Conservation (phyloP, 768 basidiomycete species). For the Gyrodon lividus region DNA sequence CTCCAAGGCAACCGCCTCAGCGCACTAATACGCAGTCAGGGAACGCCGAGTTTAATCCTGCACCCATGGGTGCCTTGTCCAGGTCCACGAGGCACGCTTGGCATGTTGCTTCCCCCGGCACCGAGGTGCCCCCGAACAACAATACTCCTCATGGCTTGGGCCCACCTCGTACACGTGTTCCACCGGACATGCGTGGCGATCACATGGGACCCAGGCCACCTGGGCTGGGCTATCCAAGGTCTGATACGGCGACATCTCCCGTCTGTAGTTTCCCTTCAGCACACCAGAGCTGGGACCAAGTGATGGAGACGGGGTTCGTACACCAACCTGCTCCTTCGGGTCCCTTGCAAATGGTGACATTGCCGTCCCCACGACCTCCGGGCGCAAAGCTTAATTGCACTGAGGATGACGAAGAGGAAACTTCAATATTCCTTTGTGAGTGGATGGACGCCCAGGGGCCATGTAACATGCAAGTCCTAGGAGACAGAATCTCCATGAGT, state of each 20-base stretch:
- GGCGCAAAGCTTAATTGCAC: neutral
- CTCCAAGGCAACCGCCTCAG: conserved; percentile 1
- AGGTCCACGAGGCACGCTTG: neutral
- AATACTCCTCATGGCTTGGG: neutral
- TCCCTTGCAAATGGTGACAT: neutral
- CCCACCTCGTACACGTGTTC: neutral
- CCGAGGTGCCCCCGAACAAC: neutral
- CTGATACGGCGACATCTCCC: neutral
- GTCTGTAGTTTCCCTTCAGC: neutral
- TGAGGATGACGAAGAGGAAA: conserved; percentile 11
- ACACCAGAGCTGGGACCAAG: conserved; percentile 11
- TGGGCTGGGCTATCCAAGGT: neutral
- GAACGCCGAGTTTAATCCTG: neutral
- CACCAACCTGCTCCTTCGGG: neutral
- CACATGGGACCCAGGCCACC: neutral
- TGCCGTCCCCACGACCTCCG: neutral
- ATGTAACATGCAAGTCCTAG: conserved; percentile 21
- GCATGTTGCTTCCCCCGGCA: neutral
- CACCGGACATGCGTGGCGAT: neutral
- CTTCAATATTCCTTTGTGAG: conserved; percentile 11
- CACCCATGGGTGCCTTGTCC: neutral
- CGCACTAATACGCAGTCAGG: neutral
- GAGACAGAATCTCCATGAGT: conserved; percentile 23
- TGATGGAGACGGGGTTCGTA: neutral
- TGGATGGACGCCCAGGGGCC: conserved; percentile 20